Base-by-base conservation (phyloP, 768 basidiomycete species). In the Tricholoma bakamatsutake region DNA sequence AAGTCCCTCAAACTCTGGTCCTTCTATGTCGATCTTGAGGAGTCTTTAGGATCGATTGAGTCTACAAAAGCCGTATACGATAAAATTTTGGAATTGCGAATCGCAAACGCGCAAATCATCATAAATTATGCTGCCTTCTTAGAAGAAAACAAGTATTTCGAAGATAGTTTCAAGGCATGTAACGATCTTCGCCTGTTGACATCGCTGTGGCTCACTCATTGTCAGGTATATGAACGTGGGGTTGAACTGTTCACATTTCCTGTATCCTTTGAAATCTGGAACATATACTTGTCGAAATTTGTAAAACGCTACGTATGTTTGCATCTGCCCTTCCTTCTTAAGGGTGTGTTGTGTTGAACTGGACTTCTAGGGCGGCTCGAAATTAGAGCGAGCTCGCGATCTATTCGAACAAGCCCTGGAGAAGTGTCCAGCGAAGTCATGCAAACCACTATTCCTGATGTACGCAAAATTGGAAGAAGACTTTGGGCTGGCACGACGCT, bases 1-100 rank as follows among this genome's bases (percentile, higher is more conserved):
- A 99, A 99, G 67, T 97, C 94, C 0, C 75, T 99, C 55, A 99
- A 99, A 69, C 80, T 99, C 0, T 99, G 97, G 97, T 97, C 95
- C 0, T 98, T 97, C 76, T 98, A 96, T 66, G 89, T 96, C 62
- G 97, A 99, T 65, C 98, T 98, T 15, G 95, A 98, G 69, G 97
- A 99, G 68, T 94, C 94, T 0, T 91, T 98, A 64, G 94, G 96
- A 1, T 86, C 93, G 0, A 88, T 97, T 15, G 93, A 96, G 55
- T 88, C 88, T 0, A 79, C 96, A 1, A 98, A 98, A 69, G 81
- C 80, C 0, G 91, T 95, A 2, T 99, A 98, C 66, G 95, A 99
- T 76, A 93, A 91, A 71, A 97, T 99, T 53, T 75, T 98, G 63
- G 94, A 98, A 60, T 79, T 99, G 59, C 87, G 93, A 52, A 99